Conservation (phyloP, 805 yeast genomes). For the Nakazawaea ambrosiae region DNA sequence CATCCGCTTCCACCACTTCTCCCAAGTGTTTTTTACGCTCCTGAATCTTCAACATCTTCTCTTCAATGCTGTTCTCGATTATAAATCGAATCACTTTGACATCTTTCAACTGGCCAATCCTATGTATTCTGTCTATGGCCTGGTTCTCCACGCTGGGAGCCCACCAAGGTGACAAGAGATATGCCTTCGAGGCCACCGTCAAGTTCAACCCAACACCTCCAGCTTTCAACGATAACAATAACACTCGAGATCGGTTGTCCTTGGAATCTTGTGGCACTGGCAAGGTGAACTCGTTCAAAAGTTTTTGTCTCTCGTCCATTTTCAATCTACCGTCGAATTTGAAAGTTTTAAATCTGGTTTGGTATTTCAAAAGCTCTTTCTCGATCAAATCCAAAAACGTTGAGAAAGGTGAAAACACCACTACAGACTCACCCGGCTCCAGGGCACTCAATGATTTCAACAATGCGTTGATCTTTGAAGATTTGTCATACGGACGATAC, state of each 20-base stretch:
- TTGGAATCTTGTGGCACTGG: slow-evolving; percentile 12
- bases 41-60: slow-evolving; percentile 80
- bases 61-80: slow-evolving; percentile 78
- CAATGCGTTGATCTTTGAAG: slow-evolving; percentile 71
- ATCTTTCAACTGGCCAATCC: slow-evolving; percentile 74
- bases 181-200: slow-evolving; percentile 79
- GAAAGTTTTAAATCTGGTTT: slow-evolving; percentile 43
- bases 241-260: slow-evolving; percentile 30
- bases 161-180: slow-evolving; percentile 98
- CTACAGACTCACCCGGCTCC: slow-evolving; percentile 62
- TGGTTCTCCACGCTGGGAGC: slow-evolving; percentile 87
- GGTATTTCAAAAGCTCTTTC: slow-evolving; percentile 39
- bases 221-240: slow-evolving; percentile 75
- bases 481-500: slow-evolving; percentile 45
- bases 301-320: slow-evolving; percentile 54
- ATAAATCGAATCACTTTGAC: slow-evolving; percentile 79
- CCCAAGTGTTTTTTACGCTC: slow-evolving; percentile 76
- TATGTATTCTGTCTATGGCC: slow-evolving; percentile 84
- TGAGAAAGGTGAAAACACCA: slow-evolving; percentile 89
- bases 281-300: slow-evolving; percentile 50
- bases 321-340: slow-evolving; percentile 81
- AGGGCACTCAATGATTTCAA: slow-evolving; percentile 52
- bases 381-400: slow-evolving; percentile 73
- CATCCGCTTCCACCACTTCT: slow-evolving; percentile 71
- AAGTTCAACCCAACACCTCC: slow-evolving; percentile 93